Evolutionary conservation across 495 filamentous ascomycete genomes (phyloP), one percentile per base, ranked within the genome.

Genomic region (Daldinia childiae): DNA sequence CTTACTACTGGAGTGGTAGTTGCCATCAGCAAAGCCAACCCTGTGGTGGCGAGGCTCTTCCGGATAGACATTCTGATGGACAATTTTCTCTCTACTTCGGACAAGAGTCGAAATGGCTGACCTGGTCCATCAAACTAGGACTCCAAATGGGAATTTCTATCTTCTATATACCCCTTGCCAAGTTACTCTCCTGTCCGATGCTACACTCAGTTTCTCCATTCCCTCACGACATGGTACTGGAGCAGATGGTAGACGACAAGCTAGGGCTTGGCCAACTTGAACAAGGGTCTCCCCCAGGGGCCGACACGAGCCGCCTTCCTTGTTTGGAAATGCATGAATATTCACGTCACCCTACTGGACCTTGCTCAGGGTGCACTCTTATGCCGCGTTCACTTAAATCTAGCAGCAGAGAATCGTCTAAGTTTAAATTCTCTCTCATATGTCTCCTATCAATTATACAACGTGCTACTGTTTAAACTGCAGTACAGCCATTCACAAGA

Each of bases 1-100:
- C 56, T 66, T 19, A 66, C 62, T 1, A 54, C 72, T 1, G 69
- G 61, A 26, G 34, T 36, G 24, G 65, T 9, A 52, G 65, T 62
- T 48, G 63, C 68, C 60, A 79, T 75, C 66, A 79, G 72, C 34
- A 75, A 64, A 62, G 78, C 72, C 60, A 81, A 73, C 76, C 79
- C 79, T 27, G 50, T 70, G 24, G 73, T 72, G 54, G 41, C 62
- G 55, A 80, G 77, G 59, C 79, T 79, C 24, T 78, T 78, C 34
- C 56, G 68, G 56, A 76, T 79, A 58, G 72, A 65, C 54, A 76
- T 81, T 63, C 66, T 75, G 19, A 69, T 68, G 14, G 30, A 1
- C 15, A 17, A 48, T 6, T 62, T n/a, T 50, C 43, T 50, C 43
- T 58, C 62, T 43, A 71, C 36, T 45, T 58, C 58, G 54, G 7